A percentile compares a stretch with the other conserved stretches of the same genome.
These are phyloP conservation scores for Echites panduratus DNA, from an alignment of 257 asterid genomes.

Conservation along the genomic window DNA sequence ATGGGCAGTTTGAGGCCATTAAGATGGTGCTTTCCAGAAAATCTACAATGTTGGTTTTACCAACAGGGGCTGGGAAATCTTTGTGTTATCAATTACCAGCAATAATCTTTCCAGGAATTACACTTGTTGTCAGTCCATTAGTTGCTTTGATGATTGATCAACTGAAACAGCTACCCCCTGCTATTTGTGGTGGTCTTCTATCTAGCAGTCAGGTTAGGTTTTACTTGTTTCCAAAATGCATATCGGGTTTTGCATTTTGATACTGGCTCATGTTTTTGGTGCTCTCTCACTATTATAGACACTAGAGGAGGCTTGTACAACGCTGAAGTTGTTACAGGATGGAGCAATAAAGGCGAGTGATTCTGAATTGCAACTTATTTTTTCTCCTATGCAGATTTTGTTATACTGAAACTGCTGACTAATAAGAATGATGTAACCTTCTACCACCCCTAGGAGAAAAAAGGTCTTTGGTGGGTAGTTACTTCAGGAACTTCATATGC, in stretches of 20 bases:
- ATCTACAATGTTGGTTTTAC: conserved; percentile 83
- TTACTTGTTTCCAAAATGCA: conserved; percentile 4
- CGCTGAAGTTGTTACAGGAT: conserved; percentile 61
- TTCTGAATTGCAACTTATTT: neutral
- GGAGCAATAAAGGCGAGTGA: conserved; percentile 64
- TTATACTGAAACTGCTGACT: neutral
- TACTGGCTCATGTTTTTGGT: conserved; percentile 18
- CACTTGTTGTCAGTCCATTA: conserved; percentile 87
- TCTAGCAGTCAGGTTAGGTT: conserved; percentile 75
- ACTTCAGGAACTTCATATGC: neutral
- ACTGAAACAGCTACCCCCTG: conserved; percentile 74
- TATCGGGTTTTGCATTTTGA: neutral
- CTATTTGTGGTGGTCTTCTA: conserved; percentile 73
- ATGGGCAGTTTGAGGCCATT: conserved; percentile 86
- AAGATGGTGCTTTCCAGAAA: conserved; percentile 73
- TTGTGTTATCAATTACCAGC: conserved; percentile 90
- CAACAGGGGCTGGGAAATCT: conserved; percentile 94
- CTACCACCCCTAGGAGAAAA: neutral
- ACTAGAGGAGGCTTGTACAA: conserved; percentile 66
- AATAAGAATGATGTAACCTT: neutral
- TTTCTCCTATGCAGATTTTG: neutral
- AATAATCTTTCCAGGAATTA: conserved; percentile 64
- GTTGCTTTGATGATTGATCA: conserved; percentile 97
- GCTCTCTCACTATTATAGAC: conserved; percentile 42
- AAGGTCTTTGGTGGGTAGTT: neutral